Evolutionary conservation across 208 protist species (phyloP).

Genomic region (Strigomonas culicis): DNA sequence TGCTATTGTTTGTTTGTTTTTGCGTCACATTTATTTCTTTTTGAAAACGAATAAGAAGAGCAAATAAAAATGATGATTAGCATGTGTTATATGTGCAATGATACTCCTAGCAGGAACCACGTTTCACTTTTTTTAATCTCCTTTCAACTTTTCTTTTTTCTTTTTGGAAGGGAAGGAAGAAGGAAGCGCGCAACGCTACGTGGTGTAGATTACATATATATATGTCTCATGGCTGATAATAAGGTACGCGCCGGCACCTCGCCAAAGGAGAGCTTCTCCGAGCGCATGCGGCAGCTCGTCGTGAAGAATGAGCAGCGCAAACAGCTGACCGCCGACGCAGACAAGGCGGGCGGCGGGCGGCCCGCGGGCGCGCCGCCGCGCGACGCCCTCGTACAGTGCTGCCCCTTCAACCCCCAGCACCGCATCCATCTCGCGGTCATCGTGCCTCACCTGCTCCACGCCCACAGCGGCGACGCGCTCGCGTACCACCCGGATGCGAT

Average conservation of each 20-base stretch:
- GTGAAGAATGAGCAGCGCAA: background rate
- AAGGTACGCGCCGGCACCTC: background rate
- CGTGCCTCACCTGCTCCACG: slow-evolving; percentile 25
- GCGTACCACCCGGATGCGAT: slow-evolving; percentile 24
- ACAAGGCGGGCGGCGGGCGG: too few species aligned
- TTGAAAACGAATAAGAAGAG: background rate
- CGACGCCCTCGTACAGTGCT: slow-evolving; percentile 12
- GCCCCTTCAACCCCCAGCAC: slow-evolving; percentile 41
- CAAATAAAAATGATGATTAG: background rate
- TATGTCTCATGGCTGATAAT: background rate
- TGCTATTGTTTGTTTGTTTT: background rate
- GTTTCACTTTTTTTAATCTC: background rate
- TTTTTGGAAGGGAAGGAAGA: slow-evolving; percentile 1
- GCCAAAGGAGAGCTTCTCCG: slow-evolving; percentile 4
- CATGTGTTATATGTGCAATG: too few species aligned
- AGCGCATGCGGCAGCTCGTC: slow-evolving; percentile 12
- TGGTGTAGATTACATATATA: slow-evolving; percentile 4
- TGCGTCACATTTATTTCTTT: background rate
- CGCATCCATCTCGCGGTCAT: slow-evolving; percentile 33
- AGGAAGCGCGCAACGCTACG: background rate
- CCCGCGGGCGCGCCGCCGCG: too few species aligned
- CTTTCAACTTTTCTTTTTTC: slow-evolving; percentile 6
- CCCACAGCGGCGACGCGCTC: slow-evolving; percentile 30
- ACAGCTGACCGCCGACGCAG: slow-evolving; percentile 27
- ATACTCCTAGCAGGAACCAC: too few species aligned